A percentile compares a stretch with the other conserved stretches of the same genome.
phyloP scores from a whole-genome alignment of 352 stramenopile genomes.

The Blastocystis sp. region DNA sequence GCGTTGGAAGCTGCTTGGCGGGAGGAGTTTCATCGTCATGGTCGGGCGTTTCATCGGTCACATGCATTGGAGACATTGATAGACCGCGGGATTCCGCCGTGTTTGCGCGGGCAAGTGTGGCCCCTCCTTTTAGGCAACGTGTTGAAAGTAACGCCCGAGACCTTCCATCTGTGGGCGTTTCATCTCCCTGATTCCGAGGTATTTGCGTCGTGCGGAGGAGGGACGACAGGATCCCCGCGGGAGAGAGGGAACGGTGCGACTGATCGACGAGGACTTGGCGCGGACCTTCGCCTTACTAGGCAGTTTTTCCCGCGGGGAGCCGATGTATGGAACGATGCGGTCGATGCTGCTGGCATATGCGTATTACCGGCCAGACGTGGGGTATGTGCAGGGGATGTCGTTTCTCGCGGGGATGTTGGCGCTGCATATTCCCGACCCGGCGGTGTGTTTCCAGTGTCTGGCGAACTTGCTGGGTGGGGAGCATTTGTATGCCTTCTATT shows the following conservation, averaged over 20 bases:
- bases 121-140: conserved; percentile 39
- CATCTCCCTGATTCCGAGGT: background rate
- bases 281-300: conserved; percentile 14
- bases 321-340: conserved; percentile 10
- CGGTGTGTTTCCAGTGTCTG: conserved; percentile 49
- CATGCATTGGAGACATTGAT: background rate
- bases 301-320: conserved; percentile 22
- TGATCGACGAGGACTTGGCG: conserved; percentile 41
- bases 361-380: conserved; percentile 46
- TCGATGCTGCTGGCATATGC: conserved; percentile 39
- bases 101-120: background rate
- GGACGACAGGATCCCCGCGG: background rate
- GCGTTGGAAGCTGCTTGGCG: background rate
- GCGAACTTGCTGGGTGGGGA: conserved; percentile 24
- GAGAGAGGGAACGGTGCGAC: conserved; percentile 23
- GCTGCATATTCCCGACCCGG: conserved; percentile 40
- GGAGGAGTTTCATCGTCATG: background rate
- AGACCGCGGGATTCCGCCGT: conserved; percentile 41
- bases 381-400: conserved; percentile 52
- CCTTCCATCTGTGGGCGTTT: background rate
- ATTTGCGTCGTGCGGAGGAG: background rate
- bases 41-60: background rate
- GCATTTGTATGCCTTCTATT: conserved; percentile 55
- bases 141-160: conserved; percentile 32
- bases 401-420: conserved; percentile 54